Evolutionary conservation across 2,329 filamentous ascomycete species (phyloP), one percentile per base, ranked within the genome.

Genomic region (Venturiaceae sp.): DNA sequence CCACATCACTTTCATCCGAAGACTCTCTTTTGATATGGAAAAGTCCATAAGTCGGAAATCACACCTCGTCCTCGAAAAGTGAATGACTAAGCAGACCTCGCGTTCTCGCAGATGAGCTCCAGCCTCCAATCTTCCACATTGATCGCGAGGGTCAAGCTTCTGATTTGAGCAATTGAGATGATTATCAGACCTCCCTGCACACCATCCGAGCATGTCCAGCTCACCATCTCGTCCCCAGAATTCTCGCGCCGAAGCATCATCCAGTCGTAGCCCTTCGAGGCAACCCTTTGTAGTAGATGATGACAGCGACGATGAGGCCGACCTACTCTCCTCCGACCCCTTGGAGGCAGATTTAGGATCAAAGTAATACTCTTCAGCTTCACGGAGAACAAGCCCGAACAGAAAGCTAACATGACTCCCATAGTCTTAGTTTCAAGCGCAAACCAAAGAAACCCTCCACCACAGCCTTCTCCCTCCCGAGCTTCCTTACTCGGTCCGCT

Each of bases 391-490:
- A 32, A 26, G 11, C 3, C 16, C n/a, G 16, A 16, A 16, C 41
- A 23, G 23, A 41, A 26, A 14, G 44, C 23, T 34, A 13, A 33
- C 28, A 57, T 13, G 9, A 36, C 21, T 39, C 23, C n/a, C 8
- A 11, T 44, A 77, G 75, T 30, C 72, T 88, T 57, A 87, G 86
- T 34, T 90, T 90, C 74, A 90, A 89, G 75, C 84, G 87, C 67
- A 86, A 83, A 63, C 80, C 83, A 64, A 86, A 78, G 61, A 64
- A 67, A 74, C 57, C 73, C 13, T 58, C 64, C 19, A 21, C 57
- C 53, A 61, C 70, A 3, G 69, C 72, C 30, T 71, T 77, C 63
- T 69, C 71, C 53, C 67, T 79, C 59, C 71, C 72, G 53, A 66
- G 73, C 58, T 76, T 78, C 66, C 68, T 80, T 62, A 68, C 66